These are phyloP conservation scores for Emergomyces orientalis DNA, from an alignment of 2,329 filamentous ascomycete species.

Conservation along the genomic window DNA sequence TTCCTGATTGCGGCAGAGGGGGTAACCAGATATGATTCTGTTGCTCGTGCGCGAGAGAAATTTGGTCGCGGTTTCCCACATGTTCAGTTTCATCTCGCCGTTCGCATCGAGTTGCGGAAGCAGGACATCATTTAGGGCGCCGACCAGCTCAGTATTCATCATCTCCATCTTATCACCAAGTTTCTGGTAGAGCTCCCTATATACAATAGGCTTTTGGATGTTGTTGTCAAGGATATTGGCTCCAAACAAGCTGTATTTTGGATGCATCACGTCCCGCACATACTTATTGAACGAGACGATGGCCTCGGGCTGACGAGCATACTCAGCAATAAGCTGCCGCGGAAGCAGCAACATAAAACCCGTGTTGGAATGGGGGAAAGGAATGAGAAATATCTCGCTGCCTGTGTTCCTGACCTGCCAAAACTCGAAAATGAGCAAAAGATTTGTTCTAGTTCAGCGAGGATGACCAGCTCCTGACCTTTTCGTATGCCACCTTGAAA, in stretches of 20 bases:
- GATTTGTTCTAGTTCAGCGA: neutral
- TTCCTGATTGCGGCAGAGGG: constrained; percentile 15
- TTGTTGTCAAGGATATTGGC: constrained; percentile 6
- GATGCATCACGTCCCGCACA: constrained; percentile 4
- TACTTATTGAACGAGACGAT: constrained; percentile 5
- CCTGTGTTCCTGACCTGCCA: constrained; percentile 2
- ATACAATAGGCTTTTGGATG: constrained; percentile 9
- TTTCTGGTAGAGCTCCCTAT: constrained; percentile 12
- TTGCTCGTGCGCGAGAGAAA: constrained; percentile 10
- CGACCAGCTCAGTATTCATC: constrained; percentile 11
- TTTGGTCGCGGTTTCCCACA: constrained; percentile 15
- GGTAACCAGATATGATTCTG: constrained; percentile 14
- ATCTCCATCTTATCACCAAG: constrained; percentile 12
- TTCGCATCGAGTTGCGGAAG: constrained; percentile 8
- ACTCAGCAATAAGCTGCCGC: neutral
- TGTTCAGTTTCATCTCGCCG: constrained; percentile 11
- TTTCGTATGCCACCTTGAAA: constrained; percentile 2
- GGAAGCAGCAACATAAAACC: constrained; percentile 5
- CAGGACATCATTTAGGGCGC: constrained; percentile 8
- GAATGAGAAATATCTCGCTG: constrained; percentile 1
- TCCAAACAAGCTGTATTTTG: constrained; percentile 4
- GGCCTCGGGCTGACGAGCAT: constrained; percentile 6
- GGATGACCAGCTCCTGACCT: neutral
- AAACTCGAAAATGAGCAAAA: neutral
- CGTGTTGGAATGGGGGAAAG: constrained; percentile 5